phyloP scores from a whole-genome alignment of 2,329 filamentous ascomycete genomes.

The Rhinocladiella mackenziei region DNA sequence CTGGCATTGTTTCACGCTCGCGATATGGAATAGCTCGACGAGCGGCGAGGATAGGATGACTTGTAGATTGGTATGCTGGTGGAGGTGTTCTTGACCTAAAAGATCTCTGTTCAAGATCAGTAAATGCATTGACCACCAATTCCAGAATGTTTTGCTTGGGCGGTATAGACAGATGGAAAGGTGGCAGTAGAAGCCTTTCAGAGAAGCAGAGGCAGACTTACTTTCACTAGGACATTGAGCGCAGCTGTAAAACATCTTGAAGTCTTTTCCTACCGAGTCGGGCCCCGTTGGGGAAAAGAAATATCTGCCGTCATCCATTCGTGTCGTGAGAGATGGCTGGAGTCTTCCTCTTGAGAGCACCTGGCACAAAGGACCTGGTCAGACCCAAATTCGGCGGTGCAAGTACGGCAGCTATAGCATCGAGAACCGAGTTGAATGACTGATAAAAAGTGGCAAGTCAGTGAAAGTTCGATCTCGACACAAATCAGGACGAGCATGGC shows the following conservation, averaged over 20 bases:
- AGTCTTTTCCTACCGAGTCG: background rate
- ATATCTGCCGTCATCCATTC: slow-evolving; percentile 5
- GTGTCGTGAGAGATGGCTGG: slow-evolving; percentile 1
- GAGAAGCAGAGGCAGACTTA: background rate
- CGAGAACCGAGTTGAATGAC: background rate
- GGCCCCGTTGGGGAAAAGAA: background rate
- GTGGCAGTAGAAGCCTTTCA: background rate
- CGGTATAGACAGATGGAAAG: too few relatives aligned
- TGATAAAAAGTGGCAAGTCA: background rate
- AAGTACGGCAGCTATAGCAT: slow-evolving; percentile 2
- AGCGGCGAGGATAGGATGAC: background rate
- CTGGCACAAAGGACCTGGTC: background rate
- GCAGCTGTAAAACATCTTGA: slow-evolving; percentile 1
- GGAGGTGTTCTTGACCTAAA: slow-evolving; percentile 3
- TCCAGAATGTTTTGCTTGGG: too few relatives aligned
- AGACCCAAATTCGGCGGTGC: slow-evolving; percentile 3
- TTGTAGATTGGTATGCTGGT: slow-evolving; percentile 5
- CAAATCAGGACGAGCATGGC: too few relatives aligned
- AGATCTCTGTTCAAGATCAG: slow-evolving; percentile 5
- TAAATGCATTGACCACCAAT: too few relatives aligned
- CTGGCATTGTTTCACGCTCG: too few relatives aligned
- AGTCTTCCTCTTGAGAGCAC: slow-evolving; percentile 1
- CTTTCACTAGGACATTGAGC: slow-evolving; percentile 1
- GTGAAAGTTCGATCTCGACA: background rate
- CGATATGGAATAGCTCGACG: slow-evolving; percentile 4